phyloP scores from a whole-genome alignment of 2,329 filamentous ascomycete genomes.

The Sclerotinia nivalis region DNA sequence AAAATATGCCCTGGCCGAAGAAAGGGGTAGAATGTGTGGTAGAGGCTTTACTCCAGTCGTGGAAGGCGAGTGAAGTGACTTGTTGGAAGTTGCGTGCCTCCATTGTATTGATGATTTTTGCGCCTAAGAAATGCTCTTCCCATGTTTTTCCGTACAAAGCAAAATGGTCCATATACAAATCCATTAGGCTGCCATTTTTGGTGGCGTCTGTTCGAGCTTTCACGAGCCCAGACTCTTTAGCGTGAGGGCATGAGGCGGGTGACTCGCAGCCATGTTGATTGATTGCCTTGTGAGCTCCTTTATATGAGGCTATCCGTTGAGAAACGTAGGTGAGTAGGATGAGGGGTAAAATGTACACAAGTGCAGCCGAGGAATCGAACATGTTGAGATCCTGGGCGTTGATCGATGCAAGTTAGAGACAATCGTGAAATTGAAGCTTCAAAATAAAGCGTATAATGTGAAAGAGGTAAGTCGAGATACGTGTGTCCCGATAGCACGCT shows the following conservation, averaged over 20 bases:
- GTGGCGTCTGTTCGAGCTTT: constrained; percentile 10
- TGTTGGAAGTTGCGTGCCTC: constrained; percentile 14
- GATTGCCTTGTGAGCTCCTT: neutral
- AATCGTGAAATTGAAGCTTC: neutral
- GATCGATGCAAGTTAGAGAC: neutral
- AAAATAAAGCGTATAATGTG: neutral
- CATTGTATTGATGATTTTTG: constrained; percentile 17
- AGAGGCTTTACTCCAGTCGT: constrained; percentile 10
- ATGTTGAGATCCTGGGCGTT: neutral
- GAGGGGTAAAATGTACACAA: neutral
- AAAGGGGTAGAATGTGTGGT: constrained; percentile 14
- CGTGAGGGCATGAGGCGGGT: neutral
- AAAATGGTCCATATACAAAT: constrained; percentile 13
- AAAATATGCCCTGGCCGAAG: constrained; percentile 11
- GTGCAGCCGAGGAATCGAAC: neutral
- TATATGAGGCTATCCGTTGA: neutral
- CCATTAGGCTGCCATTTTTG: constrained; percentile 11
- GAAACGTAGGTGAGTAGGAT: neutral
- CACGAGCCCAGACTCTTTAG: neutral
- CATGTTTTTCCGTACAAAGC: constrained; percentile 12
- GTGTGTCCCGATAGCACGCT: no score
- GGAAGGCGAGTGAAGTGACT: constrained; percentile 9
- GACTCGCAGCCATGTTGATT: constrained; percentile 4
- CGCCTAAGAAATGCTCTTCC: neutral
- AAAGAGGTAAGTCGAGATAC: no score